A percentile compares a stretch with the other conserved stretches of the same genome.
Evolutionary conservation across 495 filamentous ascomycete genomes (phyloP).

Genomic region (Letharia lupina): DNA sequence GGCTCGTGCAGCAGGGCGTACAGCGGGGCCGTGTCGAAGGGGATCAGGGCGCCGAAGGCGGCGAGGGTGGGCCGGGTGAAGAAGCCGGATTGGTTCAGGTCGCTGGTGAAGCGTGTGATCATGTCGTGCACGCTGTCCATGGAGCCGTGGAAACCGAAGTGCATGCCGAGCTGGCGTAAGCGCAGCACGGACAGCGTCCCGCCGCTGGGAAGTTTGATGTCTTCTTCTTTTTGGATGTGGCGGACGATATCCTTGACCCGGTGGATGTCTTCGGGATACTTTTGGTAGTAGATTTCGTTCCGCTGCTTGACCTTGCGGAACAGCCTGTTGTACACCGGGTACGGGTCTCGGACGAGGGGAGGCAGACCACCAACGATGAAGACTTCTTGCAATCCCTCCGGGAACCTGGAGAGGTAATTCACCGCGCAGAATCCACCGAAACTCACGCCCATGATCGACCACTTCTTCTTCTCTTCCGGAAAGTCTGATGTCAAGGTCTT

Average conservation of each 20-base stretch:
- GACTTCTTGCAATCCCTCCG: conserved; percentile 68
- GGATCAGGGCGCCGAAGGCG: conserved; percentile 53
- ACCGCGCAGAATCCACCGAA: conserved; percentile 83
- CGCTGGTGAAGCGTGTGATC: conserved; percentile 56
- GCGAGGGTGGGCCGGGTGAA: conserved; percentile 63
- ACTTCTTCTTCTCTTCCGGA: conserved; percentile 63
- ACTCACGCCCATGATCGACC: conserved; percentile 80
- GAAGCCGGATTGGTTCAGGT: conserved; percentile 62
- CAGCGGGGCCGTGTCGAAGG: conserved; percentile 66
- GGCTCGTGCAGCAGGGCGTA: conserved; percentile 84
- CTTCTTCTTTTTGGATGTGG: conserved; percentile 50
- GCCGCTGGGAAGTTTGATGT: conserved; percentile 53
- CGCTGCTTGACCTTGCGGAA: conserved; percentile 56
- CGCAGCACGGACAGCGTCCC: conserved; percentile 60
- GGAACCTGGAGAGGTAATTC: conserved; percentile 73
- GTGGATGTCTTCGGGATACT: conserved; percentile 76
- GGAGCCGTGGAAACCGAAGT: conserved; percentile 65
- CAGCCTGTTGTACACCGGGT: conserved; percentile 65
- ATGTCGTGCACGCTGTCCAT: conserved; percentile 41
- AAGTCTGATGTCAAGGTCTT: conserved; percentile 60
- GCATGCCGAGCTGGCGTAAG: conserved; percentile 65
- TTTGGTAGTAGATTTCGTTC: conserved; percentile 72
- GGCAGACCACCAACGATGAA: conserved; percentile 79
- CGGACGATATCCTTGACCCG: conserved; percentile 57
- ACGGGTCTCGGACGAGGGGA: conserved; percentile 59